phyloP scores from a whole-genome alignment of 2,329 filamentous ascomycete species.

The Hortaea sp. region DNA sequence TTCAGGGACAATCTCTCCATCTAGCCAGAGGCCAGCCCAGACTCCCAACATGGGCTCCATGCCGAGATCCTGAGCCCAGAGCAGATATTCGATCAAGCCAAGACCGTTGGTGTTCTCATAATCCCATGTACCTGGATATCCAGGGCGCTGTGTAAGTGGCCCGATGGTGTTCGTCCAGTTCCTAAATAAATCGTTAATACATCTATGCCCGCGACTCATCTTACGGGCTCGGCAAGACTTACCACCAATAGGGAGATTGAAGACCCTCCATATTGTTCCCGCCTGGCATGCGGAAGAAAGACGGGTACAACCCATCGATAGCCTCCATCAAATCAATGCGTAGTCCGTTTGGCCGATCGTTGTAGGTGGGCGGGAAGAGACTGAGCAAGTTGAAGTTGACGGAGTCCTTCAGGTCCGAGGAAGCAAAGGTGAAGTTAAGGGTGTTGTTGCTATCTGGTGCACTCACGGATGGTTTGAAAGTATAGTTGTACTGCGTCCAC shows the following conservation, averaged over 20 bases:
- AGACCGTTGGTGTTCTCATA: slow-evolving; percentile 55
- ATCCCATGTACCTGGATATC: slow-evolving; percentile 46
- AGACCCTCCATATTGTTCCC: slow-evolving; percentile 44
- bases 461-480: slow-evolving; percentile 17
- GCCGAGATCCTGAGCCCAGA: slow-evolving; percentile 45
- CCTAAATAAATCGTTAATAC: no score
- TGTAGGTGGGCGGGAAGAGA: slow-evolving; percentile 46
- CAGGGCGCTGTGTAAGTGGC: slow-evolving; percentile 43
- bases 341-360: slow-evolving; percentile 41
- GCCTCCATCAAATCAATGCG: slow-evolving; percentile 40
- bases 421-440: slow-evolving; percentile 39
- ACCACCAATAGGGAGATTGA: slow-evolving; percentile 28
- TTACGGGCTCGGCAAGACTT: no score
- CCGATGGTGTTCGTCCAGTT: slow-evolving; percentile 45
- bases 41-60: slow-evolving; percentile 48
- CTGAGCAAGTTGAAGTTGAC: slow-evolving; percentile 45
- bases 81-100: slow-evolving; percentile 53
- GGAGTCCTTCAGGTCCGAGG: slow-evolving; percentile 25
- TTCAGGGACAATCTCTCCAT: slow-evolving; percentile 38
- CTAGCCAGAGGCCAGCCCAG: slow-evolving; percentile 47
- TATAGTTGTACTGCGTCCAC: slow-evolving; percentile 25
- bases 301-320: slow-evolving; percentile 20
- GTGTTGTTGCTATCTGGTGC: slow-evolving; percentile 42
- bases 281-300: slow-evolving; percentile 54
- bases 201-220: no score